Evolutionary conservation across 2,329 filamentous ascomycete genomes (phyloP).

Genomic region (Hymenoscyphus linearis): DNA sequence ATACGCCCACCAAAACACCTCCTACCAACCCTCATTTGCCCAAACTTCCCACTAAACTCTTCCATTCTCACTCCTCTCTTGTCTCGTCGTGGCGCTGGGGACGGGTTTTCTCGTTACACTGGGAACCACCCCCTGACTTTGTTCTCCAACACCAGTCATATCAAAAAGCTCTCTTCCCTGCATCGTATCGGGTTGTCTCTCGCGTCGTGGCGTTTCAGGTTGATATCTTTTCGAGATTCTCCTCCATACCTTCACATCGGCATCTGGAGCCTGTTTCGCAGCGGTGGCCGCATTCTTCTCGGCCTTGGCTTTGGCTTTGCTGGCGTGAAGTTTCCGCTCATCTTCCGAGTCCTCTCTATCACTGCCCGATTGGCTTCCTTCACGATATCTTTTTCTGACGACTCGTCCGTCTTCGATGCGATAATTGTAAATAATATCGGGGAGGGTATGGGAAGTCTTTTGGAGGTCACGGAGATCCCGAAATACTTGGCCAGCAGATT

Average conservation of each 20-base stretch:
- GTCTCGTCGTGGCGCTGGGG: neutral
- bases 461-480: constrained; percentile 2
- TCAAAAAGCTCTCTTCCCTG: neutral
- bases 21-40: neutral
- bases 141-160: neutral
- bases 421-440: constrained; percentile 8
- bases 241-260: neutral
- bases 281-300: neutral
- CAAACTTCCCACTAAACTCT: neutral
- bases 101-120: neutral
- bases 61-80: neutral
- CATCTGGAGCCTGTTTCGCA: neutral
- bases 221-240: neutral
- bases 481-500: neutral
- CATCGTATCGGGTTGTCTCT: neutral
- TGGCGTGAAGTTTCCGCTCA: neutral
- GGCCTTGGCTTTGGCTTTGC: neutral
- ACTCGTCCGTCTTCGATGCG: neutral
- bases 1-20: neutral
- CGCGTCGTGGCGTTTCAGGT: neutral
- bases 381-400: constrained; percentile 2
- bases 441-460: neutral
- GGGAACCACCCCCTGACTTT: neutral
- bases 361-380: neutral
- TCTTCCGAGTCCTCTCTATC: neutral